These are phyloP conservation scores for Gardenia jasminoides DNA, from an alignment of 257 asterid species.

Conservation along the genomic window DNA sequence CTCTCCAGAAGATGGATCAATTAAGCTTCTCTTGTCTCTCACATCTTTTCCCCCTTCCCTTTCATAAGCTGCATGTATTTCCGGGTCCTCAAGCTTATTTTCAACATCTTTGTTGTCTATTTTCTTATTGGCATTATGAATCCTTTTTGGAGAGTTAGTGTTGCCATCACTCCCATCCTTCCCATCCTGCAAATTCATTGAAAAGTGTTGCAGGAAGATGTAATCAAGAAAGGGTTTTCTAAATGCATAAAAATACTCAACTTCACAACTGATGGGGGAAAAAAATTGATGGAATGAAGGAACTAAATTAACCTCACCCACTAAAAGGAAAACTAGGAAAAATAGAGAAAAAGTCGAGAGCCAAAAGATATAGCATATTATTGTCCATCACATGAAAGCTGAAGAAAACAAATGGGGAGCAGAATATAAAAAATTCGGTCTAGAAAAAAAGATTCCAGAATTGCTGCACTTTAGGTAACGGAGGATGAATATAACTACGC, in stretches of 20 bases:
- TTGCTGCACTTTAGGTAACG: no score
- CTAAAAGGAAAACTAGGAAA: not conserved
- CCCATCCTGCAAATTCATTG: conserved; percentile 36
- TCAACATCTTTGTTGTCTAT: conserved; percentile 7
- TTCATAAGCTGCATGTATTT: conserved; percentile 14
- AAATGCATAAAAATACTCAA: not conserved
- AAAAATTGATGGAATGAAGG: not conserved
- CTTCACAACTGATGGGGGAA: no score
- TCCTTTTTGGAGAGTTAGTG: conserved; percentile 6
- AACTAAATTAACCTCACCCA: not conserved
- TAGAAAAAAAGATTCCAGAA: not conserved
- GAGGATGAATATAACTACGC: no score
- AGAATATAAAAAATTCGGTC: not conserved
- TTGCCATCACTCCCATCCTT: conserved; percentile 9
- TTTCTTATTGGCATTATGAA: conserved; percentile 25
- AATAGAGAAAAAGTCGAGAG: no score
- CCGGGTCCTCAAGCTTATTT: conserved; percentile 8
- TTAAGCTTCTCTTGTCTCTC: not conserved
- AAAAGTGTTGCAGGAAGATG: not conserved
- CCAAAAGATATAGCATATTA: not conserved
- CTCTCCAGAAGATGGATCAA: not conserved
- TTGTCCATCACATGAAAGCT: not conserved
- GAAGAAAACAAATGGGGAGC: not conserved
- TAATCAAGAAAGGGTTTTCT: not conserved
- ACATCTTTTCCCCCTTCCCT: conserved; percentile 9